Conservation (phyloP, 176 grass and related monocot species). For the Hyparrhenia diplandra region DNA sequence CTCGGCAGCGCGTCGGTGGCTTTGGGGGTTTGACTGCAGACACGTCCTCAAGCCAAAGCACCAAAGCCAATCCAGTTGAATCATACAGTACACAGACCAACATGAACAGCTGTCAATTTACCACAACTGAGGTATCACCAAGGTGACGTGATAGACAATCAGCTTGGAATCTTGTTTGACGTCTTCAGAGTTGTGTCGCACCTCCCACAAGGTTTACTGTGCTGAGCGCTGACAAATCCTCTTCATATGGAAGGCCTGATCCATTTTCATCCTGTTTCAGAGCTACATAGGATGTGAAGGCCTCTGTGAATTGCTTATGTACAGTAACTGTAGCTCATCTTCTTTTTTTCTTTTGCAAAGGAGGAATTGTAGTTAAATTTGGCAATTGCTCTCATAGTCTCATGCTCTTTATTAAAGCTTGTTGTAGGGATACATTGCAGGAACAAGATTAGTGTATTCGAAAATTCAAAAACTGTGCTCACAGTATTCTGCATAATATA, state of each 20-base stretch:
- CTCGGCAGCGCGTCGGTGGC: constrained; percentile 16
- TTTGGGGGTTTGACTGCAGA: constrained; percentile 4
- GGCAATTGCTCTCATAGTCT: background rate
- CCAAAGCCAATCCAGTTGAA: constrained; percentile 28
- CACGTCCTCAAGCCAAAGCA: constrained; percentile 33
- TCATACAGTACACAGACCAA: constrained; percentile 25
- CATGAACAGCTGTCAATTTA: constrained; percentile 44
- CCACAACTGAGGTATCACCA: constrained; percentile 35
- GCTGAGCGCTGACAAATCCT: background rate
- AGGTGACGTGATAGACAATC: constrained; percentile 24
- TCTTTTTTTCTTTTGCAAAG: background rate
- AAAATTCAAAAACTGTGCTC: background rate
- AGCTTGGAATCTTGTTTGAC: background rate
- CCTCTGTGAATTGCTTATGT: constrained; percentile 31
- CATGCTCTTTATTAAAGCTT: background rate
- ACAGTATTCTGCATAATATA: background rate
- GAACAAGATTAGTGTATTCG: background rate
- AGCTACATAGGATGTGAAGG: constrained; percentile 18
- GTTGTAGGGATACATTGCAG: constrained; percentile 11
- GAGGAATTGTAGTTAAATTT: constrained; percentile 24
- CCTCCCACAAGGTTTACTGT: background rate
- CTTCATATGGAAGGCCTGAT: constrained; percentile 7
- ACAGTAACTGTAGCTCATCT: constrained; percentile 12
- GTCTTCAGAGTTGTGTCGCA: background rate
- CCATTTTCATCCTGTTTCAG: constrained; percentile 22